These are phyloP conservation scores for Curvularia hawaiiensis DNA, from an alignment of 2,329 filamentous ascomycete genomes.

Conservation along the genomic window DNA sequence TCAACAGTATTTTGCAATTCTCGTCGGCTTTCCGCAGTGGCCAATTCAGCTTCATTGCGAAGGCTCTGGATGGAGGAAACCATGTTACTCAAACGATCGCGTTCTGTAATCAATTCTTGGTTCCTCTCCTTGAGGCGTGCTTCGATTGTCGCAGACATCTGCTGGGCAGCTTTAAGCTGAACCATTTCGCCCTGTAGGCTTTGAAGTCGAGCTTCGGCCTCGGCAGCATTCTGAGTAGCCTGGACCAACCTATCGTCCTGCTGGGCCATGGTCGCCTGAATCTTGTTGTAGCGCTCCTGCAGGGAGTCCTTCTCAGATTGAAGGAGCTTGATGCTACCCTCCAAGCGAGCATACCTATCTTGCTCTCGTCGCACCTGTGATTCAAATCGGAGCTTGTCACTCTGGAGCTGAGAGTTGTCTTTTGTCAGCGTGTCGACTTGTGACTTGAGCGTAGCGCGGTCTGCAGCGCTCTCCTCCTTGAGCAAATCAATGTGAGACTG, in stretches of 20 bases:
- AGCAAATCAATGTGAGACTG: slow-evolving; percentile 90
- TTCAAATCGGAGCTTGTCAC: slow-evolving; percentile 77
- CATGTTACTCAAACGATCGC: slow-evolving; percentile 79
- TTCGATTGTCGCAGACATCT: slow-evolving; percentile 92
- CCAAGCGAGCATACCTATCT: slow-evolving; percentile 87
- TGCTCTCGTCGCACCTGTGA: slow-evolving; percentile 82
- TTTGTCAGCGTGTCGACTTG: slow-evolving; percentile 81
- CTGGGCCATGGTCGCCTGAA: slow-evolving; percentile 84
- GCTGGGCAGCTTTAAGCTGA: slow-evolving; percentile 94
- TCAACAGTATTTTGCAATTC: slow-evolving; percentile 81
- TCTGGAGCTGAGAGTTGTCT: slow-evolving; percentile 82
- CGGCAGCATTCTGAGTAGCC: slow-evolving; percentile 89
- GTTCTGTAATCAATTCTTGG: slow-evolving; percentile 81
- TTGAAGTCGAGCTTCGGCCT: slow-evolving; percentile 79
- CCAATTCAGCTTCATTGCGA: slow-evolving; percentile 87
- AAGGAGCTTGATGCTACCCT: slow-evolving; percentile 82
- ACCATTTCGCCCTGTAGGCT: slow-evolving; percentile 88
- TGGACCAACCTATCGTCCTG: slow-evolving; percentile 91
- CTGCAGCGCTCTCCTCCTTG: slow-evolving; percentile 80
- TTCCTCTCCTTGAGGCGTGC: slow-evolving; percentile 87
- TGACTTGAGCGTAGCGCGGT: slow-evolving; percentile 80
- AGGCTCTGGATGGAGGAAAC: slow-evolving; percentile 85
- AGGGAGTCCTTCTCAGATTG: slow-evolving; percentile 86
- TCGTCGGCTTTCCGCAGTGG: slow-evolving; percentile 80
- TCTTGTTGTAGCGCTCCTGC: slow-evolving; percentile 76